Evolutionary conservation across 495 filamentous ascomycete genomes (phyloP).

Genomic region (Tuber microsphaerosporum): DNA sequence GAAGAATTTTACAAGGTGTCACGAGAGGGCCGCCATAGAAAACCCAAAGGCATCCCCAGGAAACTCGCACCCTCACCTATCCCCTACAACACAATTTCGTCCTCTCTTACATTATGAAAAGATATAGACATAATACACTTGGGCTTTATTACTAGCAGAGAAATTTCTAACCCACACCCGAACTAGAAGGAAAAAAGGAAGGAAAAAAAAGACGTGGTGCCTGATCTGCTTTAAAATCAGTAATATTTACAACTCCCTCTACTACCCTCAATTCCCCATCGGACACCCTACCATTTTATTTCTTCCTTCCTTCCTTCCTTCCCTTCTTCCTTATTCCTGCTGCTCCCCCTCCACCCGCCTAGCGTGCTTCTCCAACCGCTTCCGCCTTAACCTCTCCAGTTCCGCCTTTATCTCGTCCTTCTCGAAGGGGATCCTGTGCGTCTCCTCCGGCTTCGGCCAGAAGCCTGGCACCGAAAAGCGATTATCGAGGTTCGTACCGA

Average conservation of each 20-base stretch:
- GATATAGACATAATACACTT: neutral
- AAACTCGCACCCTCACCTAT: neutral
- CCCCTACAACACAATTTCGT: neutral
- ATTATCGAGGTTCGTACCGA: slow-evolving; percentile 93
- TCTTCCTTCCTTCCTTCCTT: neutral
- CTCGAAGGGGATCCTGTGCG: slow-evolving; percentile 82
- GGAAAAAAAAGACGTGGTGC: neutral
- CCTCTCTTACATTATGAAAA: neutral
- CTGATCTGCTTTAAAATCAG: neutral
- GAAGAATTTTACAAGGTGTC: neutral
- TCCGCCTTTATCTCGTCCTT: slow-evolving; percentile 77
- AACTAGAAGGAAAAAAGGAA: neutral
- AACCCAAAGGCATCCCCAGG: neutral
- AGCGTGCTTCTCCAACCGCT: slow-evolving; percentile 53
- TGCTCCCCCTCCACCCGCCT: slow-evolving; percentile 42
- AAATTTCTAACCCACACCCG: neutral
- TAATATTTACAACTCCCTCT: neutral
- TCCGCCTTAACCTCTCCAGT: slow-evolving; percentile 61
- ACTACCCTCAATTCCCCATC: neutral
- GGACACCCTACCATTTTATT: neutral
- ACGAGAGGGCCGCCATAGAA: neutral
- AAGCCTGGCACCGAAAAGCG: slow-evolving; percentile 83
- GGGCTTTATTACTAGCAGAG: neutral
- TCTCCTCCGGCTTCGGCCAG: slow-evolving; percentile 82
- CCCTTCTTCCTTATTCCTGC: neutral